Base-by-base conservation (phyloP, 495 filamentous ascomycete genomes). In the Neurospora sp. region DNA sequence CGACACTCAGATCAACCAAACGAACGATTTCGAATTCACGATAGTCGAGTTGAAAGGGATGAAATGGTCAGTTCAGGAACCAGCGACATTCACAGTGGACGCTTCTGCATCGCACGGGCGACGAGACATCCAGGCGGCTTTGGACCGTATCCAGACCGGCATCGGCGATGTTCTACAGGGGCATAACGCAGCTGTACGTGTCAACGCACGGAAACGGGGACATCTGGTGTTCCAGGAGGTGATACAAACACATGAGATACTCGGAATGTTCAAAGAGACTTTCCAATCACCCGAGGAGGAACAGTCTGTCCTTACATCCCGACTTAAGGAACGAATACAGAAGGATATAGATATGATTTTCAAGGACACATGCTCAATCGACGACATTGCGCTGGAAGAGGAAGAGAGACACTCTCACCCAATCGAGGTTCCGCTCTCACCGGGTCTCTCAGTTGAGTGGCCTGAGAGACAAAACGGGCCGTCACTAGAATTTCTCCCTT, bases 171-270 rank as follows among this genome's bases (percentile, higher is more conserved):
- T 84, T 18, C 80, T 86, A 42, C 82, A 79, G 68, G 82, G 83
- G 38, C 79, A 82, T 71, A 81, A 84, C 37, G 76, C 83, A 20
- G 80, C 79, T 18, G 78, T 85, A 27, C 79, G 79, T 69, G 78
- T 86, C 79, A 81, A 70, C 8, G 84, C 82, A 9, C 78, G 83
- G 70, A 86, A 86, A 70, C 78, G 84, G 41, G 84, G 84, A 0
- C 84, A 86, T 70, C 77, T 84, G 16, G 75, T 86, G 11, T 69
- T 86, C 42, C 81, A 85, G 71, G 85, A 85, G 73, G 83, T 83
- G 7, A 80, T 86, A 9, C 80, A 85, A 3, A 78, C 84, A 14
- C 80, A 80, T 35, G 80, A 82, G 35, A 77, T 76, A 59, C 74
- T 61, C 16, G 78, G 75, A 10, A 71, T 40, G 20, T 59, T 71